Conservation (phyloP, 495 filamentous ascomycete genomes). For the Xylaria sp. region DNA sequence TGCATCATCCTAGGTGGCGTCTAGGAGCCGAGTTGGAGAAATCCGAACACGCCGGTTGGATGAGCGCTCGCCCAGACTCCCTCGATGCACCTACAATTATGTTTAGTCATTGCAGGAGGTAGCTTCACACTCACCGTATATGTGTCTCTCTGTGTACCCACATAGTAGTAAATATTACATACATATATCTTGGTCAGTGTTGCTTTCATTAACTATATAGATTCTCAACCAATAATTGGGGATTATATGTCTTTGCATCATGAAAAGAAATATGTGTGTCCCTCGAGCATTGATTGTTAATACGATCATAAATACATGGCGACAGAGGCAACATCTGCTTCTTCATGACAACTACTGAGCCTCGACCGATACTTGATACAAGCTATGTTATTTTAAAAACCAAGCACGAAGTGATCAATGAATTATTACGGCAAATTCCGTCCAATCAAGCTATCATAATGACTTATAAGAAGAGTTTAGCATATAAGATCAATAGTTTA, state of each 20-base stretch:
- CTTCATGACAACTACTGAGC: neutral
- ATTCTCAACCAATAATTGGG: neutral
- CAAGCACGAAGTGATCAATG: neutral
- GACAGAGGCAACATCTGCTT: too few relatives aligned
- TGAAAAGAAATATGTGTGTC: neutral
- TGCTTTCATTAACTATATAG: neutral
- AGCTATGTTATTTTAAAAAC: neutral
- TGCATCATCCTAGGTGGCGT: neutral
- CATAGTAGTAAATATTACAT: neutral
- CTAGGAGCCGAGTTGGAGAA: slow-evolving; percentile 15
- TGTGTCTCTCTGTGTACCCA: neutral
- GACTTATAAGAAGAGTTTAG: neutral
- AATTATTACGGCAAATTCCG: neutral
- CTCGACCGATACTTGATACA: neutral
- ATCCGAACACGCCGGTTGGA: slow-evolving; percentile 1
- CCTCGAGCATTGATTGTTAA: neutral
- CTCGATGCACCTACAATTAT: neutral
- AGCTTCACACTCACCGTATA: neutral
- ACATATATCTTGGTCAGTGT: neutral
- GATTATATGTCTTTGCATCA: neutral
- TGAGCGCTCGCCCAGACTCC: neutral
- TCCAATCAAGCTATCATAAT: neutral
- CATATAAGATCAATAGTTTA: neutral
- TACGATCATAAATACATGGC: neutral
- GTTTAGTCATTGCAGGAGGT: neutral